These are phyloP conservation scores for Podospora didyma DNA, from an alignment of 495 filamentous ascomycete genomes.

Conservation along the genomic window DNA sequence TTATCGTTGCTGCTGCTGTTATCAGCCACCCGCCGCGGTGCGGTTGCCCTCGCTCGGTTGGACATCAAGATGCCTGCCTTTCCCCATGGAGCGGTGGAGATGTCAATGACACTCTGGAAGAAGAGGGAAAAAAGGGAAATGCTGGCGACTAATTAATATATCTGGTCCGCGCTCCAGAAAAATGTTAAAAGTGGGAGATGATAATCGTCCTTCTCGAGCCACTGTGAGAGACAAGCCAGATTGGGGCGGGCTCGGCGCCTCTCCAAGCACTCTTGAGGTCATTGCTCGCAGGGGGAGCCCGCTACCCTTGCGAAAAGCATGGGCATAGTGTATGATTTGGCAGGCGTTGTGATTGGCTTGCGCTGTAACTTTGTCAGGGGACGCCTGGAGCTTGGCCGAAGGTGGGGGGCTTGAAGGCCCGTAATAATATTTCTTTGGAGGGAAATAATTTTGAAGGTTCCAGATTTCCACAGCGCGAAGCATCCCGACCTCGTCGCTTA, in stretches of 20 bases:
- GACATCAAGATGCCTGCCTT: constrained; percentile 24
- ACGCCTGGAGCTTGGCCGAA: too few relatives aligned
- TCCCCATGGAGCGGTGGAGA: constrained; percentile 17
- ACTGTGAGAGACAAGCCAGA: not conserved
- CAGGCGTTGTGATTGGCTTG: too few relatives aligned
- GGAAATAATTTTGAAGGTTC: not conserved
- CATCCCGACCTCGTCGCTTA: not conserved
- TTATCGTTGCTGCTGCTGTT: constrained; percentile 9
- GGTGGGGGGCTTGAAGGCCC: too few relatives aligned
- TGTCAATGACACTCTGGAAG: not conserved
- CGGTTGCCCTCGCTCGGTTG: constrained; percentile 26
- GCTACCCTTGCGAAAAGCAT: too few relatives aligned
- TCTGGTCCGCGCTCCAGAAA: not conserved
- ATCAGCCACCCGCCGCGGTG: constrained; percentile 22
- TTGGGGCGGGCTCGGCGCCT: not conserved
- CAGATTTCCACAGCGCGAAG: not conserved
- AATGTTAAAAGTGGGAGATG: not conserved
- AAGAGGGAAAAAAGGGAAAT: not conserved
- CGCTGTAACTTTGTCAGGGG: too few relatives aligned
- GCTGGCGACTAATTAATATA: not conserved
- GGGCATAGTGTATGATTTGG: too few relatives aligned
- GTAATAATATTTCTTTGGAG: too few relatives aligned
- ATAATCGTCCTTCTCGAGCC: not conserved
- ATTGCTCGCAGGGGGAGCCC: not conserved
- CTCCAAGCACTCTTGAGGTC: not conserved